Evolutionary conservation across 2,329 filamentous ascomycete genomes (phyloP), one percentile per base, ranked within the genome.

Genomic region (Lomentospora prolificans): DNA sequence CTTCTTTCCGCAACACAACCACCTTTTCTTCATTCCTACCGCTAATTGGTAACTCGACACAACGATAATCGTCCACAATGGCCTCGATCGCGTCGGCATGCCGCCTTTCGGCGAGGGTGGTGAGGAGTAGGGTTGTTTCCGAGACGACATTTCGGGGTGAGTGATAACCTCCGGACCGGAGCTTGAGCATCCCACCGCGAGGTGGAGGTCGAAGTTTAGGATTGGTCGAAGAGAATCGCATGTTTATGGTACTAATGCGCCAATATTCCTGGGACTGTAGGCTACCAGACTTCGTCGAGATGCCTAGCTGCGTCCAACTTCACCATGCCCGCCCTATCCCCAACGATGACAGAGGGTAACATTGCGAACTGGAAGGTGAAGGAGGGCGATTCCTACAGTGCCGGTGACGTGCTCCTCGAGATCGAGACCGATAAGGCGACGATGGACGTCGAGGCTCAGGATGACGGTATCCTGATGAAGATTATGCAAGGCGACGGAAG

Each of bases 341-440:
- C 90, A 56, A 95, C 90, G 57, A 95, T 95, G 90, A 95, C 89
- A 60, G 90, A 95, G 72, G 90, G 90, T 59, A 94, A 90, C 71
- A 95, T 95, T 65, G 81, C 87, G 51, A 81, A 72, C 59, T 95
- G 90, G 90, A 87, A 84, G 70, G 80, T 95, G 65, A 92, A 92
- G 71, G 90, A 95, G 74, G 90, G 89, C 67, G 88, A 94, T 63
- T 79, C 82, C 53, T 95, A 90, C 70, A 77, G 81, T 52, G 87
- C 89, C 57, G 90, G 90, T 62, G 90, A 95, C 69, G 89, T 95
- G 30, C 78, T 95, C 53, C 82, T 95, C 58, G 90, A 95, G 72
- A 94, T 95, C 68, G 90, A 95, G 75, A 95, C 90, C 58, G 90
- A 95, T 72, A 95, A 95, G 78, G 90, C 90, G 56, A 89, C 89